Evolutionary conservation across 768 basidiomycete genomes (phyloP).

Genomic region (Boletus rufocinnamomeus): DNA sequence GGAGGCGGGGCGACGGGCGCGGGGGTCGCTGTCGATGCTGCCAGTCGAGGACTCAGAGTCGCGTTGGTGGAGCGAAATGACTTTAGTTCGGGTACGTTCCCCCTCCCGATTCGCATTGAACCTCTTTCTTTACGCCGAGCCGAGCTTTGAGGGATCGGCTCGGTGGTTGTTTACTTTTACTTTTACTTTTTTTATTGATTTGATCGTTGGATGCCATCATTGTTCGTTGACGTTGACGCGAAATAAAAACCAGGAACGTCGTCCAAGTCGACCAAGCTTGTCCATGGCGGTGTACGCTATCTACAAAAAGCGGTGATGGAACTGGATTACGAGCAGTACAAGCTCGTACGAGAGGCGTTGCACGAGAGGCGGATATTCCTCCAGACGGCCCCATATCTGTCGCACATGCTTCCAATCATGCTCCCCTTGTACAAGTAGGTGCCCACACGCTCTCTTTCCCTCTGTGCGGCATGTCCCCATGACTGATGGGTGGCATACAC

Average conservation of each 20-base stretch:
- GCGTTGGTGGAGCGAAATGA: constrained; percentile 93
- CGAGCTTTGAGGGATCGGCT: background rate
- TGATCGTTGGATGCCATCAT: background rate
- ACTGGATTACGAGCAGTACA: constrained; percentile 95
- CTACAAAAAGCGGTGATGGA: constrained; percentile 96
- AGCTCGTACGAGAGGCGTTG: constrained; percentile 93
- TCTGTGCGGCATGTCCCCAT: background rate
- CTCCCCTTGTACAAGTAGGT: constrained; percentile 89
- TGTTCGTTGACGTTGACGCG: background rate
- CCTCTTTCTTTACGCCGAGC: background rate
- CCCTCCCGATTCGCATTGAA: too few relatives aligned
- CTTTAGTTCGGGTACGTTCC: constrained; percentile 71
- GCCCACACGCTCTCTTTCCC: background rate
- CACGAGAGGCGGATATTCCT: constrained; percentile 93
- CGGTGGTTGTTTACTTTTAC: background rate
- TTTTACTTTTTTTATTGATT: too few relatives aligned
- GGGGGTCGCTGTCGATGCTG: constrained; percentile 95
- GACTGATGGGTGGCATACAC: constrained; percentile 1
- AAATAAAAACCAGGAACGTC: constrained; percentile 48
- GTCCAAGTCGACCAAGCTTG: constrained; percentile 96
- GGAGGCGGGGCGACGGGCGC: constrained; percentile 97
- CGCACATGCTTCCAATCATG: constrained; percentile 94
- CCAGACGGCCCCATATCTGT: constrained; percentile 93
- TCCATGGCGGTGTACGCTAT: constrained; percentile 97
- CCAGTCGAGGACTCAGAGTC: constrained; percentile 86